Evolutionary conservation across 768 basidiomycete species (phyloP), one percentile per base, ranked within the genome.

Genomic region (Lactarius trivialis): DNA sequence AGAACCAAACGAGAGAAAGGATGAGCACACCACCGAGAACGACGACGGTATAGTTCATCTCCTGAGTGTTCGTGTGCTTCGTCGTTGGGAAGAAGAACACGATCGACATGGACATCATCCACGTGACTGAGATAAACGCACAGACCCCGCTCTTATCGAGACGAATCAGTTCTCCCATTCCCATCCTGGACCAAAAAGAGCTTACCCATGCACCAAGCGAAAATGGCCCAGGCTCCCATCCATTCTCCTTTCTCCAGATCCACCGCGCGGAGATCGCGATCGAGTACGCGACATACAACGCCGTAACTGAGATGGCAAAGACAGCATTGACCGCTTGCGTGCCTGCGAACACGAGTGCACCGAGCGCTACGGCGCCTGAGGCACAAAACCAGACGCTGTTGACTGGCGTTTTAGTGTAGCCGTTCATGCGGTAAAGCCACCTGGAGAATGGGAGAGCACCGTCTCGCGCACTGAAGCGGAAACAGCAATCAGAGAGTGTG

Each of bases 21-120:
- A n/a, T n/a, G n/a, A n/a, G n/a, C n/a, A n/a, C n/a, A n/a, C n/a
- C n/a, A n/a, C n/a, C n/a, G n/a, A n/a, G n/a, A n/a, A n/a, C n/a
- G n/a, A n/a, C n/a, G n/a, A n/a, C n/a, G n/a, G n/a, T n/a, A n/a
- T n/a, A n/a, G n/a, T n/a, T n/a, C n/a, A n/a, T n/a, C n/a, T n/a
- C n/a, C n/a, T n/a, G n/a, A n/a, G n/a, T n/a, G n/a, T n/a, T n/a
- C n/a, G n/a, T n/a, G n/a, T n/a, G n/a, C n/a, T n/a, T n/a, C 34
- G 76, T 78, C 12, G 79, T 70, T 11, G 85, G 89, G 77, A 88
- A 90, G 62, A 84, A 73, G 71, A 86, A 83, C 0, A 87, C 79
- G 55, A 85, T 65, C 53, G 75, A 70, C 79, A 86, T 82, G 70
- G 89, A 83, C 5, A 70, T 32, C 89, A 91, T 90, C 74, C 82